phyloP scores from a whole-genome alignment of 2,329 filamentous ascomycete species.

The Arthrobotrys sinensis region DNA sequence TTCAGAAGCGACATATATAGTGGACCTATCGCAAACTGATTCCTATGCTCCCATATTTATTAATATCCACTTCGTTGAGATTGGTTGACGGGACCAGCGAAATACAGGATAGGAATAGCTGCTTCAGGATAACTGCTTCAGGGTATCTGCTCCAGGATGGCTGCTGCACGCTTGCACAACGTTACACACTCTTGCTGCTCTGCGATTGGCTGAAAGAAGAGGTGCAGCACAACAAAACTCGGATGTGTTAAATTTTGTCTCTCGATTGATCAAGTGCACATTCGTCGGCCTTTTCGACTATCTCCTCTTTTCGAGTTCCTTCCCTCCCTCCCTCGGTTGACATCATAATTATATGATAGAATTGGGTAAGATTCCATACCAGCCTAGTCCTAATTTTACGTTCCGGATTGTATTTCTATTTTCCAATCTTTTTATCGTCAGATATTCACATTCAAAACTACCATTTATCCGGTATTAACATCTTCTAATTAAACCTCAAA shows the following conservation, averaged over 20 bases:
- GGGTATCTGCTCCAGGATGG: constrained; percentile 1
- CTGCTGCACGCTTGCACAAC: not conserved
- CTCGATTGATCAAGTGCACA: not conserved
- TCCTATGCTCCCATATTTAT: too few relatives aligned
- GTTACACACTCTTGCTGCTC: not conserved
- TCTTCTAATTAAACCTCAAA: constrained; percentile 9
- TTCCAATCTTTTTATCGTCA: not conserved
- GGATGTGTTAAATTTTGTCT: not conserved
- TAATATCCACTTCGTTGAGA: not conserved
- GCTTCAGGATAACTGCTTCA: constrained; percentile 12
- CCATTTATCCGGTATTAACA: constrained; percentile 2
- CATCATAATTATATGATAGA: constrained; percentile 4
- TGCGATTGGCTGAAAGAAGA: constrained; percentile 13
- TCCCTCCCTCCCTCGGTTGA: not conserved
- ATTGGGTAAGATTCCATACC: not conserved
- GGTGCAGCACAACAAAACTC: not conserved
- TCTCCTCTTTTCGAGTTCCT: not conserved
- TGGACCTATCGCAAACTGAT: constrained; percentile 1
- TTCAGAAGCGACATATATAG: constrained; percentile 15
- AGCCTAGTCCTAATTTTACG: not conserved
- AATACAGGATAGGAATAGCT: constrained; percentile 4
- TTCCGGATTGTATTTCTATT: constrained; percentile 1
- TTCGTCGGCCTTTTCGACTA: not conserved
- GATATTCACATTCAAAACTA: not conserved
- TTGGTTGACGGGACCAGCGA: not conserved